phyloP scores from a whole-genome alignment of 768 basidiomycete genomes.

The Russula ochroleuca region DNA sequence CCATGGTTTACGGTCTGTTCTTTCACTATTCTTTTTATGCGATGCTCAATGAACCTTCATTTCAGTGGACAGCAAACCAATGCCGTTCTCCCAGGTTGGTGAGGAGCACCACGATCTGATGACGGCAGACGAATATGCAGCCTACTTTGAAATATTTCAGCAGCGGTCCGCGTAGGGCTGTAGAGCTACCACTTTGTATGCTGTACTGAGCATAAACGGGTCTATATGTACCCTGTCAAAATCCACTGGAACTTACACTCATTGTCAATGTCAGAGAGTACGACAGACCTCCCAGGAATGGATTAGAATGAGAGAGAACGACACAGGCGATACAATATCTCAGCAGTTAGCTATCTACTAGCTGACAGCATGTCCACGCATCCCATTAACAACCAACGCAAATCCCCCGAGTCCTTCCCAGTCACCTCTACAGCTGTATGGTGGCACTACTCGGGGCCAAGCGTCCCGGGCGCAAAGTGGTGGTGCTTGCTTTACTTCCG shows the following conservation, averaged over 20 bases:
- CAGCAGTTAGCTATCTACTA: constrained; percentile 8
- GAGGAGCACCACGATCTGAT: constrained; percentile 91
- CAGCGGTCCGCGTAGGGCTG: constrained; percentile 32
- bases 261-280: not conserved
- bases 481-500: constrained; percentile 48
- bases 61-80: constrained; percentile 69
- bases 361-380: constrained; percentile 6
- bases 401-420: not conserved
- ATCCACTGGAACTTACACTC: not conserved
- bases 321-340: constrained; percentile 19
- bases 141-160: constrained; percentile 69
- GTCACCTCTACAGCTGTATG: not conserved
- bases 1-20: constrained; percentile 60
- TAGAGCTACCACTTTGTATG: constrained; percentile 7
- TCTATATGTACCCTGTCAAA: constrained; percentile 1
- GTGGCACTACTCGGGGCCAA: not conserved
- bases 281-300: constrained; percentile 4
- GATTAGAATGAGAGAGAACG: constrained; percentile 15
- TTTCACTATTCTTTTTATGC: not conserved
- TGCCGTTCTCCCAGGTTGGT: constrained; percentile 75
- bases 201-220: not conserved
- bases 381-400: constrained; percentile 16
- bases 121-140: constrained; percentile 89
- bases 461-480: not conserved
- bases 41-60: constrained; percentile 10